Evolutionary conservation across 2,329 filamentous ascomycete species (phyloP).

Genomic region (Acrocalymma vagum): DNA sequence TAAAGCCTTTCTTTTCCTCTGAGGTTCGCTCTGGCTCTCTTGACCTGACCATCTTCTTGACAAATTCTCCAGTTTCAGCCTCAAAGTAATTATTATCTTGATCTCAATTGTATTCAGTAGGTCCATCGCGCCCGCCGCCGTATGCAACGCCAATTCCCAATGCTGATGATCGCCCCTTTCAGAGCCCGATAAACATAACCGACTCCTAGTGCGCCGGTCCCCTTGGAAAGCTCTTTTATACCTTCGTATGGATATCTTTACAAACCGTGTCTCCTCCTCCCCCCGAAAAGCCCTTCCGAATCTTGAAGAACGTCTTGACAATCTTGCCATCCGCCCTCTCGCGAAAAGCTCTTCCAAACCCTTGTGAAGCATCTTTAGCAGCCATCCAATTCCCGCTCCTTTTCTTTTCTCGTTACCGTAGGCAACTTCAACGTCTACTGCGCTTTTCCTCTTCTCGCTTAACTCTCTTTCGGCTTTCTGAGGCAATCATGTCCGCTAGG

Average conservation of each 20-base stretch:
- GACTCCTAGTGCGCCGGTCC: conserved; percentile 12
- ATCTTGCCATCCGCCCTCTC: too few species aligned
- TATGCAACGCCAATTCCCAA: conserved; percentile 34
- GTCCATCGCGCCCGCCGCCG: conserved; percentile 19
- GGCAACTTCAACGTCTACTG: conserved; percentile 58
- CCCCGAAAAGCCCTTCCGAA: too few species aligned
- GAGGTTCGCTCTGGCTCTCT: too few species aligned
- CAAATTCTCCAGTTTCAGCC: conserved; percentile 22
- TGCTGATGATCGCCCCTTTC: conserved; percentile 27
- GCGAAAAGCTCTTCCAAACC: too few species aligned
- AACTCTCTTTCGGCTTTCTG: conserved; percentile 88
- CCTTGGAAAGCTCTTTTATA: too few species aligned
- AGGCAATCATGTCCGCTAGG: conserved; percentile 93
- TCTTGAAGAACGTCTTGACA: too few species aligned
- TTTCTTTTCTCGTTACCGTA: too few species aligned
- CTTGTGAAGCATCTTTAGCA: too few species aligned
- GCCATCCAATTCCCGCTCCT: too few species aligned
- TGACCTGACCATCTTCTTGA: conserved; percentile 22
- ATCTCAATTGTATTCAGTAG: conserved; percentile 38
- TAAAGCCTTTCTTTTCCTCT: background rate
- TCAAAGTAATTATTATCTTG: conserved; percentile 20
- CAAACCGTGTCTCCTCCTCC: too few species aligned
- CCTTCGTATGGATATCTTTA: conserved; percentile 26
- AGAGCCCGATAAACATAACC: conserved; percentile 21
- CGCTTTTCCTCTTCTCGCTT: conserved; percentile 85